Base-by-base conservation (phyloP, 257 asterid species). In the Plantago major region DNA sequence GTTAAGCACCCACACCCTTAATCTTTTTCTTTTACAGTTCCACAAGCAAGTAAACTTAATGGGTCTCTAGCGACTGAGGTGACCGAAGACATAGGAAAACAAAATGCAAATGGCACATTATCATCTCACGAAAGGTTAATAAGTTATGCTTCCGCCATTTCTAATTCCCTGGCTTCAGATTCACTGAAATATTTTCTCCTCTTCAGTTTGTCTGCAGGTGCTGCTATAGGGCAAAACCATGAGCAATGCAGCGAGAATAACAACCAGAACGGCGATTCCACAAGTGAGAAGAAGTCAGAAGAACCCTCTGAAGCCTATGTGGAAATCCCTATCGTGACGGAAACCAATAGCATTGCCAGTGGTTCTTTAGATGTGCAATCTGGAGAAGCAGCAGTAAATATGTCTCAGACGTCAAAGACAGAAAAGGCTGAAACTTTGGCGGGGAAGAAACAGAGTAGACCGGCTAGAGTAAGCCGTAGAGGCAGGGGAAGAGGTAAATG, bases 401-500 rank as follows among this genome's bases (percentile, higher is more conserved):
- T 38, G 62, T 22, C 15, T 57, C 48, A 57, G 48, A 46, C 62
- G 58, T 53, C 42, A 9, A 16, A 53, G 58, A 40, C 28, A 22
- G 38, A 9, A 14, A n/a, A 37, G 9, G 26, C 14, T 56, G 43
- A 56, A 7, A 56, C 44, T 37, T 17, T 55, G 14, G 19, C 26
- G 9, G 62, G 28, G 62, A 57, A 38, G 62, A 45, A 57, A 57
- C 33, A 16, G 38, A 45, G 62, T 33, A n/a, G 10, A 16, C 47
- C 62, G 14, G 19, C 26, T 57, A 57, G 38, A 40, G 26, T 14
- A 15, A 57, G 46, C 28, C 62, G 62, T 13, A 57, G 62, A 16
- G 62, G 47, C 28, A 40, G 48, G 37, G 62, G 62, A 38, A 38
- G 62, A 57, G 62, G 62, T 57, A 57, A 57, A 57, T 57, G 62